Percentiles rank a stretch among this genome's conserved stretches.
Evolutionary conservation across 75 land plant genomes (phyloP).

Genomic region (Pinus albicaulis): DNA sequence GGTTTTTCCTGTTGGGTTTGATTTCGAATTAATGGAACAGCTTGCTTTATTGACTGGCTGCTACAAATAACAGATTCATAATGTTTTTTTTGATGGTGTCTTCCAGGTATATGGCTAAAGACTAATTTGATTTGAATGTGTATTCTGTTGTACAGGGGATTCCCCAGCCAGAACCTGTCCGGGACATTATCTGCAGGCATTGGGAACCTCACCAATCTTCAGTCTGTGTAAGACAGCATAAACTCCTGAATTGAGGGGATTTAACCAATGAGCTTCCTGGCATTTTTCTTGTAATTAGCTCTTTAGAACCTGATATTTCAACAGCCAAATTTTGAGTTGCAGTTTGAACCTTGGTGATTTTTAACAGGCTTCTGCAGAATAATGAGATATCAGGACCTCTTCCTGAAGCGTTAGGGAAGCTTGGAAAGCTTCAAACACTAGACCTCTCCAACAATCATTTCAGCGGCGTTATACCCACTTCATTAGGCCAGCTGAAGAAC

Average conservation of each 20-base stretch:
- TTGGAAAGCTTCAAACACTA: constrained; percentile 34
- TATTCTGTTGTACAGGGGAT: constrained; percentile 30
- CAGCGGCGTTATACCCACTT: constrained; percentile 40
- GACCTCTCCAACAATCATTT: constrained; percentile 49
- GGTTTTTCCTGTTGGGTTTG: background rate
- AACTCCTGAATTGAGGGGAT: background rate
- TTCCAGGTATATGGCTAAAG: too few species aligned
- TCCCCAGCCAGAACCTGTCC: constrained; percentile 53
- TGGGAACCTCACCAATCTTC: constrained; percentile 49
- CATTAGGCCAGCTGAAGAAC: constrained; percentile 49
- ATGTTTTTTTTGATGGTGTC: too few species aligned
- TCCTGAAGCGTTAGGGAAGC: constrained; percentile 28
- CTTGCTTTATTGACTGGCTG: too few species aligned
- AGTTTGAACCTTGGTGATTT: background rate
- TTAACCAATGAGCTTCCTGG: background rate
- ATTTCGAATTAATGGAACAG: background rate
- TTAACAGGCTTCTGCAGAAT: constrained; percentile 48
- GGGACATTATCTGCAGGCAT: constrained; percentile 49
- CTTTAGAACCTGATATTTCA: background rate
- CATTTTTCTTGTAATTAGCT: background rate
- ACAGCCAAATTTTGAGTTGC: too few species aligned
- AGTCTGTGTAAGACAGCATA: constrained; percentile 49
- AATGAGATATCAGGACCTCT: constrained; percentile 35
- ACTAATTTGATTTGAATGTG: too few species aligned
- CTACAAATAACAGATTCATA: too few species aligned